These are phyloP conservation scores for Beauveria brongniartii DNA, from an alignment of 2,329 filamentous ascomycete genomes.

Conservation along the genomic window DNA sequence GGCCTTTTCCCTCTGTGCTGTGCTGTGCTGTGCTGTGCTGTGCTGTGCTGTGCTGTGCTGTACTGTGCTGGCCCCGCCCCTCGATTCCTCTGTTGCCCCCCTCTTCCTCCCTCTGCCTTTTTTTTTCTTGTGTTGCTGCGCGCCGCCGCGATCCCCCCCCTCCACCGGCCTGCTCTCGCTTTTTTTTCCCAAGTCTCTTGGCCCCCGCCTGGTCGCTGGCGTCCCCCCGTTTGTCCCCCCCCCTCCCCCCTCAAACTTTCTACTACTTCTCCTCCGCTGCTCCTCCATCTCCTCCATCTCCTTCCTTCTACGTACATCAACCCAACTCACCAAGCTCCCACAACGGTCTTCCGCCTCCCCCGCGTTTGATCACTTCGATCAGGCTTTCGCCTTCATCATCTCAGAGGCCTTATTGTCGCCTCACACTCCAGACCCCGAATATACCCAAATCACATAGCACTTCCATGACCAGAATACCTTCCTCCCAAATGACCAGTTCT, in stretches of 20 bases:
- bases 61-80: background rate
- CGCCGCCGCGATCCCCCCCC: conserved; percentile 1
- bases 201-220: conserved; percentile 4
- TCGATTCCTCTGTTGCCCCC: conserved; percentile 4
- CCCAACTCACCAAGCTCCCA: background rate
- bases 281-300: conserved; percentile 3
- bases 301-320: conserved; percentile 2
- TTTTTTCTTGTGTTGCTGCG: background rate
- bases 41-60: background rate
- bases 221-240: background rate
- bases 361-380: background rate
- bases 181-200: conserved; percentile 8
- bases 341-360: background rate
- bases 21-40: background rate
- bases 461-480: conserved; percentile 34
- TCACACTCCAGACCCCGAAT: background rate
- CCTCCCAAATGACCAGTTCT: conserved; percentile 45
- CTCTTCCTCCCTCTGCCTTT: background rate
- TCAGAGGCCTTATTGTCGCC: conserved; percentile 6
- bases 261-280: conserved; percentile 8
- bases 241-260: conserved; percentile 9
- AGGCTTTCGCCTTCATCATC: background rate
- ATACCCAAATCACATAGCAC: conserved; percentile 13
- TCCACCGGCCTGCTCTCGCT: background rate
- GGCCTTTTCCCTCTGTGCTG: background rate